Percentiles rank a stretch among this genome's conserved stretches.
Evolutionary conservation across 2,329 filamentous ascomycete species (phyloP).

Genomic region (Phaeosphaeriaceae sp.): DNA sequence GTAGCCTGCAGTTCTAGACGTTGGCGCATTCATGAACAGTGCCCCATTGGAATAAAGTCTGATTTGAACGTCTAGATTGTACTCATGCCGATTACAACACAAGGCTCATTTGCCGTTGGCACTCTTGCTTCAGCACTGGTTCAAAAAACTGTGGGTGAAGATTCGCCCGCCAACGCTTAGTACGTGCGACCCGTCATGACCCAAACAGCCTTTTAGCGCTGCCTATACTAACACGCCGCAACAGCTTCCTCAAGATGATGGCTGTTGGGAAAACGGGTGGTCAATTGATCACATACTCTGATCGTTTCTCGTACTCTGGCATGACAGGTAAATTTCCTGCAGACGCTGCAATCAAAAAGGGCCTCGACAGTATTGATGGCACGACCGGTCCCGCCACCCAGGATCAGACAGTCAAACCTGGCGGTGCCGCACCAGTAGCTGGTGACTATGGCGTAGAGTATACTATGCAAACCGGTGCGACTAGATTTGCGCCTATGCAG

Average conservation of each 20-base stretch:
- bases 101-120: conserved; percentile 53
- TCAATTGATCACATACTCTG: conserved; percentile 64
- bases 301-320: conserved; percentile 67
- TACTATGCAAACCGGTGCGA: conserved; percentile 62
- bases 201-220: neutral
- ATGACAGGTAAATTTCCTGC: conserved; percentile 67
- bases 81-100: conserved; percentile 48
- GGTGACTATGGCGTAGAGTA: conserved; percentile 57
- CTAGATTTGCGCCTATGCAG: conserved; percentile 68
- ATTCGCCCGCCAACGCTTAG: conserved; percentile 61
- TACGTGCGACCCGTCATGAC: conserved; percentile 44
- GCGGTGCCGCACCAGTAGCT: conserved; percentile 29
- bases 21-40: no score
- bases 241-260: conserved; percentile 55
- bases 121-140: conserved; percentile 49
- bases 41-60: neutral
- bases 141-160: conserved; percentile 27
- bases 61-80: conserved; percentile 8
- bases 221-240: conserved; percentile 12
- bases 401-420: conserved; percentile 29
- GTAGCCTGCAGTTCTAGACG: no score
- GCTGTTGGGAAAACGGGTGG: conserved; percentile 62
- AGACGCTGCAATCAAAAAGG: conserved; percentile 48
- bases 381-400: conserved; percentile 37
- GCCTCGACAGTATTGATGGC: conserved; percentile 27